Evolutionary conservation across 192 early-diverging fungal genomes (phyloP).

Genomic region (Chytriomyces sp.): DNA sequence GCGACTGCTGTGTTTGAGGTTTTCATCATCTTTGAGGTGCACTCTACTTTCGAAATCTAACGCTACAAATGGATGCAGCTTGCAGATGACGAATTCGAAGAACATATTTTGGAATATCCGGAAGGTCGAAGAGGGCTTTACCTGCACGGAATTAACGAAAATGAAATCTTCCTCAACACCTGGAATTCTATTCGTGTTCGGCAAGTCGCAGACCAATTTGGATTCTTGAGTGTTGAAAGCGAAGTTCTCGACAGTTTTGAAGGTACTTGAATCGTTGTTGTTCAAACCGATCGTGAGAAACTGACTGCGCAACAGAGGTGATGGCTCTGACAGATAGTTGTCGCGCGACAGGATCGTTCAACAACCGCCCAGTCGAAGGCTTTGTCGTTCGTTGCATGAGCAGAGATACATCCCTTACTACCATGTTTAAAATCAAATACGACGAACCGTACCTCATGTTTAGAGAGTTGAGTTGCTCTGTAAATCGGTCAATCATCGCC

Average conservation of each 20-base stretch:
- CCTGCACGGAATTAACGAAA: slow-evolving; percentile 90
- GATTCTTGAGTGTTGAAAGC: slow-evolving; percentile 65
- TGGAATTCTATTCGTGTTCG: slow-evolving; percentile 68
- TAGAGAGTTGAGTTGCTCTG: slow-evolving; percentile 61
- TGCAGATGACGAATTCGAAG: slow-evolving; percentile 94
- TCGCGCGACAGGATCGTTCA: slow-evolving; percentile 65
- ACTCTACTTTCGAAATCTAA: neutral
- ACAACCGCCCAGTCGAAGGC: slow-evolving; percentile 82
- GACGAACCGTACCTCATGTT: slow-evolving; percentile 94
- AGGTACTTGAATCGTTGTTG: slow-evolving; percentile 28
- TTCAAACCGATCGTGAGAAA: too few species aligned
- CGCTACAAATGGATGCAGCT: slow-evolving; percentile 57
- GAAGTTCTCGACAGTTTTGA: slow-evolving; percentile 58
- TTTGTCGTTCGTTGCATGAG: slow-evolving; percentile 84
- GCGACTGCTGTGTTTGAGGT: slow-evolving; percentile 86
- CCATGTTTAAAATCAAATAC: slow-evolving; percentile 93
- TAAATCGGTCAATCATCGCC: neutral
- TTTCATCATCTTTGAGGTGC: slow-evolving; percentile 11
- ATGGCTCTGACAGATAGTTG: slow-evolving; percentile 72
- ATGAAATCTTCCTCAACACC: slow-evolving; percentile 72
- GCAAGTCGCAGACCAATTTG: slow-evolving; percentile 73
- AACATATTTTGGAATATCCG: slow-evolving; percentile 90
- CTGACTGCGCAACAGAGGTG: slow-evolving; percentile 53
- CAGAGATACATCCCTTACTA: slow-evolving; percentile 29
- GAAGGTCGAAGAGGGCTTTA: slow-evolving; percentile 80